These are phyloP conservation scores for Lycium barbarum DNA, from an alignment of 257 asterid genomes.

Conservation along the genomic window DNA sequence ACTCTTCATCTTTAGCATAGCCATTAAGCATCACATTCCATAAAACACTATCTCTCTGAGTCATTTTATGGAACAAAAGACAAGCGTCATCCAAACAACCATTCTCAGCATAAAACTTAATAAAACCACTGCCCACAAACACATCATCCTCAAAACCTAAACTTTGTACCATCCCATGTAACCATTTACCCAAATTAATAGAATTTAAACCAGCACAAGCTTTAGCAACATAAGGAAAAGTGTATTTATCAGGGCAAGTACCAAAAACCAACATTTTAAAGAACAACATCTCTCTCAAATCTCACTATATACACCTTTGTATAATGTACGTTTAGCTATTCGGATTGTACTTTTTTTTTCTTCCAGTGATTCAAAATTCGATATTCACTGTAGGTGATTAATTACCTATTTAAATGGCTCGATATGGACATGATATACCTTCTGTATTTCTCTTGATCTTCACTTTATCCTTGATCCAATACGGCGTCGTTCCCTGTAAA, in stretches of 20 bases:
- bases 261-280: constrained; percentile 84
- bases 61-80: constrained; percentile 73
- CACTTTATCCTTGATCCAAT: too few species aligned
- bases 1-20: constrained; percentile 51
- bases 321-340: too few species aligned
- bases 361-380: too few species aligned
- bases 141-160: constrained; percentile 75
- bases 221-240: constrained; percentile 82
- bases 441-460: too few species aligned
- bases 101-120: constrained; percentile 73
- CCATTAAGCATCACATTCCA: constrained; percentile 90
- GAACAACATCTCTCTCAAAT: too few species aligned
- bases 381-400: too few species aligned
- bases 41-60: constrained; percentile 68
- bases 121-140: constrained; percentile 82
- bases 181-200: constrained; percentile 53
- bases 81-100: constrained; percentile 64
- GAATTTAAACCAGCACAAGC: constrained; percentile 72
- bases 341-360: too few species aligned
- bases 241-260: constrained; percentile 86
- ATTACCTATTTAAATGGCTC: too few species aligned
- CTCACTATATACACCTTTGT: too few species aligned
- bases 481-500: too few species aligned
- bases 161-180: constrained; percentile 55
- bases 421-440: too few species aligned